These are phyloP conservation scores for Leccinum imitatum DNA, from an alignment of 768 basidiomycete genomes.

Conservation along the genomic window DNA sequence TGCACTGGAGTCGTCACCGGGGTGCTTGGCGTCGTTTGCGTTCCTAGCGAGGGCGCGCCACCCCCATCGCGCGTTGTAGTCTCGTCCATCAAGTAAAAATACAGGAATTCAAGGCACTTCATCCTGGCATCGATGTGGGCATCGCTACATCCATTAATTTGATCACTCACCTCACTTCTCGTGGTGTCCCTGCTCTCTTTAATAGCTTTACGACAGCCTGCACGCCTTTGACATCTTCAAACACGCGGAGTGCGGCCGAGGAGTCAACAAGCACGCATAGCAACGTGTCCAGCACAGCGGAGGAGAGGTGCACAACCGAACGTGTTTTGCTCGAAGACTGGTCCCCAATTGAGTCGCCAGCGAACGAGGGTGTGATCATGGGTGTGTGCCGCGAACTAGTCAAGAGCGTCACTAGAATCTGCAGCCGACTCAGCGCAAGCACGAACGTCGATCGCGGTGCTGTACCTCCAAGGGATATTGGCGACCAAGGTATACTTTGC, in stretches of 20 bases:
- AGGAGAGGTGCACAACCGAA: conserved; percentile 52
- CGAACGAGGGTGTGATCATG: conserved; percentile 21
- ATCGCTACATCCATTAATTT: conserved; percentile 34
- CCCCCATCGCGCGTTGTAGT: conserved; percentile 32
- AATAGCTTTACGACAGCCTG: conserved; percentile 84
- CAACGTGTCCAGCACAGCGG: conserved; percentile 77
- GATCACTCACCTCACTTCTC: conserved; percentile 79
- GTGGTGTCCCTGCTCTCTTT: conserved; percentile 82
- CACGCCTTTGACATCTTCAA: conserved; percentile 76
- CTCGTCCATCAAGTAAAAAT: conserved; percentile 93
- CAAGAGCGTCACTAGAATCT: conserved; percentile 75
- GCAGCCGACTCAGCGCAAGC: conserved; percentile 8
- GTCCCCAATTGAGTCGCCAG: conserved; percentile 1
- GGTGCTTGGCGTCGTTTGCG: conserved; percentile 38
- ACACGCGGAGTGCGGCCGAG: conserved; percentile 66
- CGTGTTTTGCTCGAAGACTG: conserved; percentile 24
- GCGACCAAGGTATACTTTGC: conserved; percentile 70
- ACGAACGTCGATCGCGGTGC: background rate
- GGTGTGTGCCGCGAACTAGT: conserved; percentile 66
- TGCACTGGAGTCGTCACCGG: conserved; percentile 27
- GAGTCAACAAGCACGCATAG: conserved; percentile 90
- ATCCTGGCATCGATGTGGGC: conserved; percentile 52
- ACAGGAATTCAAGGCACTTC: conserved; percentile 94
- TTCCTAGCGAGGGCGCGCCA: conserved; percentile 2
- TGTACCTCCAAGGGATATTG: conserved; percentile 65